Base-by-base conservation (phyloP, 805 yeast species). In the Barnettozyma californica region DNA sequence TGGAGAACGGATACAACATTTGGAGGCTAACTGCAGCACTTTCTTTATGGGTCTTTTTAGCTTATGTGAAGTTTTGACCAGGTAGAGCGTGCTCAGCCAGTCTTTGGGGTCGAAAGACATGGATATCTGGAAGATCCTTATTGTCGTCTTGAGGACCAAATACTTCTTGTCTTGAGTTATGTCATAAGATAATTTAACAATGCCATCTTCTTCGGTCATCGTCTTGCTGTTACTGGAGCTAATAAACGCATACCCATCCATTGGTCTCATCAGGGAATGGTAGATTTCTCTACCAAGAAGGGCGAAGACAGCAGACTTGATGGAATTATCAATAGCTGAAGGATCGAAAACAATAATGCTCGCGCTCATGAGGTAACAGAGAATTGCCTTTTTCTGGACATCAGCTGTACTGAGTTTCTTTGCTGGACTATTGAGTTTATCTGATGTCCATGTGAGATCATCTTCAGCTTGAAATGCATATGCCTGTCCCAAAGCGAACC, bases 401-500 rank as follows among this genome's bases (percentile, higher is more conserved):
- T 74, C 65, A 0, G 90, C 88, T 0, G 89, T 84, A 0, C 67
- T 63, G 4, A 67, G 67, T 58, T 84, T 84, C 52, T 81, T 74
- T 6, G 85, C 94, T 0, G 72, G 60, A 0, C 77, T 71, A 45
- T 83, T 83, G 34, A 89, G 66, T 58, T 86, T 86, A 57, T 91
- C 97, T 0, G 96, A 82, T 1, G 92, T 86, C 95, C 96, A 89
- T n/a, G 87, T 80, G 48, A 94, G 66, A 53, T 88, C 96, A 63
- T 90, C 96, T 54, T 92, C 97, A 0, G 85, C 95, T 37, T 87
- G 68, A 49, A 73, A 81, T 0, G 90, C 83, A 56, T 76, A 90
- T 0, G 92, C 82, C 59, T 84, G 89, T 0, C 95, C 96, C 13
- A 94, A 63, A 1, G 88, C 73, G 37, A 81, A 70, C 99, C 99